Evolutionary conservation across 139 green algal species (phyloP).

Genomic region (Chara braunii): DNA sequence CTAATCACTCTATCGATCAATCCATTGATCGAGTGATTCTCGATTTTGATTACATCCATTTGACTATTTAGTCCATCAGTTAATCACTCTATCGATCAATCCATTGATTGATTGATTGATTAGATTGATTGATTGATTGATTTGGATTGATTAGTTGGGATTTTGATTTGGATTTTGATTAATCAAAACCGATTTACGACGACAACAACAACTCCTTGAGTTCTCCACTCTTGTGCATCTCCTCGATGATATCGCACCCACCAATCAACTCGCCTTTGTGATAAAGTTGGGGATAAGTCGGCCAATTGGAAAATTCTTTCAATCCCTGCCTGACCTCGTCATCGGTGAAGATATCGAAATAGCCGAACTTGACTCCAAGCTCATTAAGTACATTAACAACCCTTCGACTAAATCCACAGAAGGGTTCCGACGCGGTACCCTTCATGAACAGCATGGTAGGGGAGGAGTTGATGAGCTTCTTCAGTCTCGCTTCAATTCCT

Average conservation of each 20-base stretch:
- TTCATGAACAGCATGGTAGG: conserved; percentile 78
- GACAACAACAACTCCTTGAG: conserved; percentile 29
- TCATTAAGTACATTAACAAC: conserved; percentile 74
- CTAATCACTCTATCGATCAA: too few relatives aligned
- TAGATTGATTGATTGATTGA: too few relatives aligned
- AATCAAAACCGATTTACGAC: too few relatives aligned
- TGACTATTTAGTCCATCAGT: too few relatives aligned
- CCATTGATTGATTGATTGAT: too few relatives aligned
- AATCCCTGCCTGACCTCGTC: conserved; percentile 77
- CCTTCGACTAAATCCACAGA: conserved; percentile 89
- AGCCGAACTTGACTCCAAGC: conserved; percentile 49
- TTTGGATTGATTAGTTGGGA: too few relatives aligned
- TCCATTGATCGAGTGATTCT: too few relatives aligned
- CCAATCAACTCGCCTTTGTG: conserved; percentile 88
- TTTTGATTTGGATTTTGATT: too few relatives aligned
- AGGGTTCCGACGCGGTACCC: conserved; percentile 69
- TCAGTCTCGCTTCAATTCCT: too few relatives aligned
- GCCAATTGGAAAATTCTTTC: conserved; percentile 64
- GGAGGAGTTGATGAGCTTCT: conserved; percentile 1
- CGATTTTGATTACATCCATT: too few relatives aligned
- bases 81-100: too few relatives aligned
- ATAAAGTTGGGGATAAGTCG: conserved; percentile 90
- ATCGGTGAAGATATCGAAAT: conserved; percentile 90
- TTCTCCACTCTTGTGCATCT: conserved; percentile 40
- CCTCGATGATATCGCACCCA: conserved; percentile 94